Conservation (phyloP, 148 eudicot species). For the Rhododendron mucronatum region DNA sequence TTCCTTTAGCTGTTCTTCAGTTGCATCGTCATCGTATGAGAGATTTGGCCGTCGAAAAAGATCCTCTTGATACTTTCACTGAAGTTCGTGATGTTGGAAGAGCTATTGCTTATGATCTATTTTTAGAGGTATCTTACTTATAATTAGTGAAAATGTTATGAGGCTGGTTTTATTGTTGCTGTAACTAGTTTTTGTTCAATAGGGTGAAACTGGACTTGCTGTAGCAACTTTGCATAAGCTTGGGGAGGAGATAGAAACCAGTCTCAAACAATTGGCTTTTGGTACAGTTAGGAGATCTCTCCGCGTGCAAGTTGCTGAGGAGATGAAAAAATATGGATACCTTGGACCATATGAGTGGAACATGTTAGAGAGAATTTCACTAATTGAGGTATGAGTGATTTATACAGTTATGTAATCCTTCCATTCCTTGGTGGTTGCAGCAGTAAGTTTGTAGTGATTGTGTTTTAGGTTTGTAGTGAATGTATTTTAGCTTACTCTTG, state of each 20-base stretch:
- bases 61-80: slow-evolving; percentile 66
- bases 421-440: slow-evolving; percentile 6
- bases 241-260: slow-evolving; percentile 84
- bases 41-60: slow-evolving; percentile 41
- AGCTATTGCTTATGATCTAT: slow-evolving; percentile 84
- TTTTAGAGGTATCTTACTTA: slow-evolving; percentile 56
- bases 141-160: slow-evolving; percentile 8
- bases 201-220: slow-evolving; percentile 91
- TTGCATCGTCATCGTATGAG: slow-evolving; percentile 70
- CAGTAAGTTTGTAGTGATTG: slow-evolving; percentile 5
- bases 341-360: slow-evolving; percentile 70
- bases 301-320: slow-evolving; percentile 66
- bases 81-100: slow-evolving; percentile 91
- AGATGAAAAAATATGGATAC: slow-evolving; percentile 64
- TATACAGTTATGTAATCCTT: slow-evolving; percentile 1
- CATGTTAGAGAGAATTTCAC: slow-evolving; percentile 62
- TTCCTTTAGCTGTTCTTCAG: slow-evolving; percentile 93
- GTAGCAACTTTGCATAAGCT: slow-evolving; percentile 83
- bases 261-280: slow-evolving; percentile 76
- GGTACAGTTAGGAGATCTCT: slow-evolving; percentile 84
- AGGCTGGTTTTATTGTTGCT: slow-evolving; percentile 7
- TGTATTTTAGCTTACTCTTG: slow-evolving; percentile 27
- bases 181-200: slow-evolving; percentile 28
- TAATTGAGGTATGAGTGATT: slow-evolving; percentile 66
- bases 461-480: neutral